Evolutionary conservation across 169 alveolate genomes (phyloP).

Genomic region (Plasmodium relictum): DNA sequence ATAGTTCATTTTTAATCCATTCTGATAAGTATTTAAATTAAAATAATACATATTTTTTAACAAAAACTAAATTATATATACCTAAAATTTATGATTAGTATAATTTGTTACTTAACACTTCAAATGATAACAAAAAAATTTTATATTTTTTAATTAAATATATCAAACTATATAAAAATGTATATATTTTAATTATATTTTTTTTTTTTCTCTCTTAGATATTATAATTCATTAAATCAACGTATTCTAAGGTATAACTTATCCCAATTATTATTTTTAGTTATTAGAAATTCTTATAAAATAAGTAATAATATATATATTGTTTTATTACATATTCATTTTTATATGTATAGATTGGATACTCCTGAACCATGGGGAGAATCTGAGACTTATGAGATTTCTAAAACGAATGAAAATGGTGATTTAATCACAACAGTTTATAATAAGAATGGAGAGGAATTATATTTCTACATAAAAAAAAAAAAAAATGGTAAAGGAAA

Average conservation of each 20-base stretch:
- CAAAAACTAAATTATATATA: not conserved
- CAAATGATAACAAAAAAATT: not conserved
- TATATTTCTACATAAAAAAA: conserved; percentile 48
- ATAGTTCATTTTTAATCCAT: conserved; percentile 15
- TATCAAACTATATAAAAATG: not conserved
- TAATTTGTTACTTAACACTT: not conserved
- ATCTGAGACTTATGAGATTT: conserved; percentile 44
- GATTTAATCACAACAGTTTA: conserved; percentile 43
- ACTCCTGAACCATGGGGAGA: conserved; percentile 76
- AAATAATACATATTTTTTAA: not conserved
- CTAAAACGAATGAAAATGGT: conserved; percentile 14
- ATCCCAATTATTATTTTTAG: not conserved
- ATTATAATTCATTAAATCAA: not conserved
- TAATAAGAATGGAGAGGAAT: conserved; percentile 50
- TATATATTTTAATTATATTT: conserved; percentile 1
- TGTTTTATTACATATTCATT: not conserved
- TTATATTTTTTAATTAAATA: not conserved
- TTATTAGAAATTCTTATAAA: not conserved
- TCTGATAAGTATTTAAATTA: conserved; percentile 19
- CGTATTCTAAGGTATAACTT: conserved; percentile 63
- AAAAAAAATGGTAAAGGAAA: conserved; percentile 1
- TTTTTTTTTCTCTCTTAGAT: conserved; percentile 35
- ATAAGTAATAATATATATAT: not conserved
- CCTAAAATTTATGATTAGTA: not conserved
- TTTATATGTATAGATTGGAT: conserved; percentile 40